These are phyloP conservation scores for Lycium barbarum DNA, from an alignment of 257 asterid genomes.

Conservation along the genomic window DNA sequence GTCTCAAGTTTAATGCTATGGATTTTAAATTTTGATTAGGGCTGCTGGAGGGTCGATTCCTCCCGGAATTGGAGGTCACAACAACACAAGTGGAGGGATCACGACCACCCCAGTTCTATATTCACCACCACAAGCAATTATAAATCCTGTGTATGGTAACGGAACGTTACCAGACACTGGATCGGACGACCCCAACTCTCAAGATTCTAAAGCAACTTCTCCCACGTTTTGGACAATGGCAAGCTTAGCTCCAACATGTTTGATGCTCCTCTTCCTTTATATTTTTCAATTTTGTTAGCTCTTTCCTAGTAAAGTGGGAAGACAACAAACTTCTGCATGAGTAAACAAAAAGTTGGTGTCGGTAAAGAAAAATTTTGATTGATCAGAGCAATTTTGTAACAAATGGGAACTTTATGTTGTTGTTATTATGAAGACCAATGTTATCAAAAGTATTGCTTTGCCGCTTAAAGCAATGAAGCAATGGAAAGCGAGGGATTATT, in stretches of 20 bases:
- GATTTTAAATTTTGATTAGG: constrained; percentile 41
- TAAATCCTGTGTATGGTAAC: constrained; percentile 38
- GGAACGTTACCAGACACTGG: constrained; percentile 46
- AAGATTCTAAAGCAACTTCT: constrained; percentile 35
- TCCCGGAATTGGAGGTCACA: neutral
- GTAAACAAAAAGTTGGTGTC: too few relatives aligned
- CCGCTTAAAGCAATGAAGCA: too few relatives aligned
- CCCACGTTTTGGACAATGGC: constrained; percentile 22
- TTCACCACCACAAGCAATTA: constrained; percentile 53
- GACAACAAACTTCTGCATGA: too few relatives aligned
- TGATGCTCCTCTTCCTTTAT: constrained; percentile 37
- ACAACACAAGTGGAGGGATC: constrained; percentile 32
- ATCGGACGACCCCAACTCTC: constrained; percentile 42
- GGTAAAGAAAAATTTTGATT: too few relatives aligned
- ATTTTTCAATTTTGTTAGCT: constrained; percentile 38
- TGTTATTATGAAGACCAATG: too few relatives aligned
- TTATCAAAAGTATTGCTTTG: too few relatives aligned
- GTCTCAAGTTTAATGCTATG: neutral
- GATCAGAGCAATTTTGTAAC: neutral
- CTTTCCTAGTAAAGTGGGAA: neutral
- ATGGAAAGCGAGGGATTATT: too few relatives aligned
- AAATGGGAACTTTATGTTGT: neutral
- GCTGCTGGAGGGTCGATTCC: constrained; percentile 59
- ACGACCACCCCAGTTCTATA: constrained; percentile 38
- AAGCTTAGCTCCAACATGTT: constrained; percentile 25